A percentile compares a stretch with the other conserved stretches of the same genome.
These are phyloP conservation scores for Lunularia cruciata DNA, from an alignment of 225 moss, liverwort and hornwort genomes.

Conservation along the genomic window DNA sequence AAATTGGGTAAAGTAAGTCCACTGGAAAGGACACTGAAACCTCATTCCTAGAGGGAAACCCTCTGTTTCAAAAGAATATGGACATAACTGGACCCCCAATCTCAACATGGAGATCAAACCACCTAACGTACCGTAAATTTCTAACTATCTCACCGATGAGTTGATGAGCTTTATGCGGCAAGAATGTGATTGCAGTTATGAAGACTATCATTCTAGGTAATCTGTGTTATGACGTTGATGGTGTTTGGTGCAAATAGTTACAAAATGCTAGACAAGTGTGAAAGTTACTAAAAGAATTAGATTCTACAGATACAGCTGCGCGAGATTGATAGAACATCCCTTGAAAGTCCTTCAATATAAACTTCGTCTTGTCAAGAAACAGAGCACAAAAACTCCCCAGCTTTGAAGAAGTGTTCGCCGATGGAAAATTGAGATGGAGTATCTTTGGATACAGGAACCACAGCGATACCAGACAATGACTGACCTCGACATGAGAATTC, in stretches of 20 bases:
- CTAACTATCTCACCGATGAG: conserved; percentile 7
- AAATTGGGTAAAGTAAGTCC: too few relatives aligned
- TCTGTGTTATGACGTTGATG: conserved; percentile 11
- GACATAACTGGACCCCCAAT: conserved; percentile 23
- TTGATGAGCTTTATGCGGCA: neutral
- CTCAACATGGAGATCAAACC: conserved; percentile 23
- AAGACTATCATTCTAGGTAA: neutral
- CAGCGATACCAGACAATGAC: conserved; percentile 44
- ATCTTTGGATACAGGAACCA: conserved; percentile 42
- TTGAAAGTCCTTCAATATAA: neutral
- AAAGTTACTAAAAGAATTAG: neutral
- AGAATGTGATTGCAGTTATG: neutral
- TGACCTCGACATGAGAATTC: conserved; percentile 49
- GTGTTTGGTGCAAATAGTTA: conserved; percentile 16
- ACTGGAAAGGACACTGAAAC: neutral
- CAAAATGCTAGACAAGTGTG: neutral
- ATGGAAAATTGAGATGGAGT: conserved; percentile 37
- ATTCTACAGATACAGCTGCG: conserved; percentile 12
- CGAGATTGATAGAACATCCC: neutral
- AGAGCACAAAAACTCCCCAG: conserved; percentile 39
- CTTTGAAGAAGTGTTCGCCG: conserved; percentile 45
- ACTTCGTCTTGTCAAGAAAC: conserved; percentile 12
- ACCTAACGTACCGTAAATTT: conserved; percentile 15
- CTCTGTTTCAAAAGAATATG: conserved; percentile 28
- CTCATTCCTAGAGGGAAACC: conserved; percentile 8